phyloP scores from a whole-genome alignment of 2,329 filamentous ascomycete genomes.

The Mycogone perniciosa region DNA sequence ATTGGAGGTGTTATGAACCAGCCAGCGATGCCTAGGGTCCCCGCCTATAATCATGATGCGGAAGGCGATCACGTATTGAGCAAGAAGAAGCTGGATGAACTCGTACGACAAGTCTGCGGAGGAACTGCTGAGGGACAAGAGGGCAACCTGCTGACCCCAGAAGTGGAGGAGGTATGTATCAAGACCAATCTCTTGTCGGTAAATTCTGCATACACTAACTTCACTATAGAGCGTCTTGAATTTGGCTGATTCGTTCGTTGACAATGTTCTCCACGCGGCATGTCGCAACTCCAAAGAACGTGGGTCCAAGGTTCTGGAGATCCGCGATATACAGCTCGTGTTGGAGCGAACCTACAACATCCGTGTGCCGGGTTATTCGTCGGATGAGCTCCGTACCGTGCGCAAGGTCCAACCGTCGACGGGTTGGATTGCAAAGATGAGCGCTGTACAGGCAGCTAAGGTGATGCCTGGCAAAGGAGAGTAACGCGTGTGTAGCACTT shows the following conservation, averaged over 20 bases:
- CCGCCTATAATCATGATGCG: slow-evolving; percentile 79
- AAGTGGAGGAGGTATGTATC: slow-evolving; percentile 81
- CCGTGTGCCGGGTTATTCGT: slow-evolving; percentile 86
- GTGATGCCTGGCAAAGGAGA: slow-evolving; percentile 59
- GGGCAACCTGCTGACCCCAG: slow-evolving; percentile 74
- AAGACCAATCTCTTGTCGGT: background rate
- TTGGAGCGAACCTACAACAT: slow-evolving; percentile 85
- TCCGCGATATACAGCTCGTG: slow-evolving; percentile 76
- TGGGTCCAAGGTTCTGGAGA: slow-evolving; percentile 83
- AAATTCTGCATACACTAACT: slow-evolving; percentile 15
- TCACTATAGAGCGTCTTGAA: slow-evolving; percentile 68
- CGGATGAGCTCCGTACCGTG: slow-evolving; percentile 89
- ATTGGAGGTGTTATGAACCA: slow-evolving; percentile 80
- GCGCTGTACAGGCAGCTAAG: slow-evolving; percentile 90
- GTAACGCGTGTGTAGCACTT: slow-evolving; percentile 19
- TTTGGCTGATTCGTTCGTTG: slow-evolving; percentile 90
- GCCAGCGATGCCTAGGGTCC: slow-evolving; percentile 74
- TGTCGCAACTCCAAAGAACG: slow-evolving; percentile 92
- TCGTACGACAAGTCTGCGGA: slow-evolving; percentile 89
- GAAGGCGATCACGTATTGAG: slow-evolving; percentile 91
- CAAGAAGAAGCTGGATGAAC: slow-evolving; percentile 94
- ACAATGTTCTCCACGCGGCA: slow-evolving; percentile 78
- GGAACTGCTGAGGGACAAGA: slow-evolving; percentile 66
- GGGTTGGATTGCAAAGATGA: slow-evolving; percentile 95
- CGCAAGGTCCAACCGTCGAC: slow-evolving; percentile 84